Conservation (phyloP, 1,284 basidiomycete species). For the Ceratobasidium sp. region DNA sequence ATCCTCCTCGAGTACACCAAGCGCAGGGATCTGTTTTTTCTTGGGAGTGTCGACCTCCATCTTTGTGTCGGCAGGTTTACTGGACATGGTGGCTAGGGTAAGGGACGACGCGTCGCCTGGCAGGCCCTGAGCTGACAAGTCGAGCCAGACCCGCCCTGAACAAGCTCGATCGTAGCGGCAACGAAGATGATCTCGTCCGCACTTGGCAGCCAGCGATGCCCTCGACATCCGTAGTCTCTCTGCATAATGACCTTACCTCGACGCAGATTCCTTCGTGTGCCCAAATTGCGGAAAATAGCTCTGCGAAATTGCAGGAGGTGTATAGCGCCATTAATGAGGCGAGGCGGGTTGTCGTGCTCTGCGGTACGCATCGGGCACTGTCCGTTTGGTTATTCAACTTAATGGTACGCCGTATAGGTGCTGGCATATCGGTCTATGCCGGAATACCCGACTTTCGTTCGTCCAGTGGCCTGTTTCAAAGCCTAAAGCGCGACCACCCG, state of each 20-base stretch:
- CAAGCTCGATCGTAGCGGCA: conserved; percentile 30
- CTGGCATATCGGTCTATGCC: conserved; percentile 91
- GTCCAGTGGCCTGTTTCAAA: conserved; percentile 83
- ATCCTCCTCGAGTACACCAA: conserved; percentile 84
- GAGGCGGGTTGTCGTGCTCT: conserved; percentile 86
- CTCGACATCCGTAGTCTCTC: conserved; percentile 26
- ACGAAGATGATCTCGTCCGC: conserved; percentile 36
- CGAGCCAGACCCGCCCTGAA: conserved; percentile 34
- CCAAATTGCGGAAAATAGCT: conserved; percentile 17
- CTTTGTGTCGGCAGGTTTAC: conserved; percentile 45
- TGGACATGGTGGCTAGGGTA: conserved; percentile 30
- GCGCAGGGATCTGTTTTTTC: conserved; percentile 61
- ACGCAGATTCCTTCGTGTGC: conserved; percentile 36
- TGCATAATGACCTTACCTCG: background rate
- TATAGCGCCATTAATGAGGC: conserved; percentile 74
- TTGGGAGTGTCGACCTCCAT: conserved; percentile 45
- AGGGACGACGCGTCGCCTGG: conserved; percentile 38
- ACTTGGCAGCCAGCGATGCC: conserved; percentile 40
- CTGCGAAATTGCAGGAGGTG: conserved; percentile 42
- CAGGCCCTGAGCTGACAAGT: conserved; percentile 31
- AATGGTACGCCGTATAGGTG: conserved; percentile 67
- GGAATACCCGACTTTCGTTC: conserved; percentile 96
- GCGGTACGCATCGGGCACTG: conserved; percentile 69
- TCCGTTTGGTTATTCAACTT: background rate
- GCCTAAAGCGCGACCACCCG: conserved; percentile 81